Conservation (phyloP, 352 stramenopile genomes). For the Plasmopara muralis region DNA sequence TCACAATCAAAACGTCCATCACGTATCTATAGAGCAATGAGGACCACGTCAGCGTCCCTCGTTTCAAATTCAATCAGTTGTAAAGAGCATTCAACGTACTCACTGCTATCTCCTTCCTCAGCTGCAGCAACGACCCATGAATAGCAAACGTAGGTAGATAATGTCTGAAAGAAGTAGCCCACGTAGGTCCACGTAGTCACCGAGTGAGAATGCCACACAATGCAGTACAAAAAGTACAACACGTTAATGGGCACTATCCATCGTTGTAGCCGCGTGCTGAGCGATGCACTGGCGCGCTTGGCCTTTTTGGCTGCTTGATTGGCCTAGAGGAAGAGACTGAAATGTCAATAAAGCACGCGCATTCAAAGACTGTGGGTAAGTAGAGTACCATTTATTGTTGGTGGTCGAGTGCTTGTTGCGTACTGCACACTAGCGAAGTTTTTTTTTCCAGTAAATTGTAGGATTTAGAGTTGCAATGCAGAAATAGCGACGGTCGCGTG, state of each 20-base stretch:
- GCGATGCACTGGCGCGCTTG: slow-evolving; percentile 51
- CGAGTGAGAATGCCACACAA: slow-evolving; percentile 62
- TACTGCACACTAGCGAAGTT: too few species aligned
- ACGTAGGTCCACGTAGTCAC: slow-evolving; percentile 65
- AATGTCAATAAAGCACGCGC: background rate
- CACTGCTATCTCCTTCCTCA: slow-evolving; percentile 71
- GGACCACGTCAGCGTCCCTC: slow-evolving; percentile 1
- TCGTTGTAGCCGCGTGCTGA: slow-evolving; percentile 65
- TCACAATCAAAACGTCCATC: slow-evolving; percentile 83
- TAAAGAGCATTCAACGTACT: slow-evolving; percentile 31
- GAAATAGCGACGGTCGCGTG: too few species aligned
- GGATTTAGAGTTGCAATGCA: too few species aligned
- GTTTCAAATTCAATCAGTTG: background rate
- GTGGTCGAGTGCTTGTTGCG: too few species aligned
- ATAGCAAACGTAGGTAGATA: slow-evolving; percentile 72
- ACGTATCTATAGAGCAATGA: slow-evolving; percentile 36
- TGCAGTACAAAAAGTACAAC: slow-evolving; percentile 68
- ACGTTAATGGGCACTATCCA: slow-evolving; percentile 81
- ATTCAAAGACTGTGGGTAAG: background rate
- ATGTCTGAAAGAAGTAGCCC: slow-evolving; percentile 58
- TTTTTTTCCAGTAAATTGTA: too few species aligned
- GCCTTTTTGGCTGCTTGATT: slow-evolving; percentile 85
- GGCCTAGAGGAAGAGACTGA: slow-evolving; percentile 30
- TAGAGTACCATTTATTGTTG: slow-evolving; percentile 12
- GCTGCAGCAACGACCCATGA: slow-evolving; percentile 73